phyloP scores from a whole-genome alignment of 345 rosid species.

The Citrus sp. region DNA sequence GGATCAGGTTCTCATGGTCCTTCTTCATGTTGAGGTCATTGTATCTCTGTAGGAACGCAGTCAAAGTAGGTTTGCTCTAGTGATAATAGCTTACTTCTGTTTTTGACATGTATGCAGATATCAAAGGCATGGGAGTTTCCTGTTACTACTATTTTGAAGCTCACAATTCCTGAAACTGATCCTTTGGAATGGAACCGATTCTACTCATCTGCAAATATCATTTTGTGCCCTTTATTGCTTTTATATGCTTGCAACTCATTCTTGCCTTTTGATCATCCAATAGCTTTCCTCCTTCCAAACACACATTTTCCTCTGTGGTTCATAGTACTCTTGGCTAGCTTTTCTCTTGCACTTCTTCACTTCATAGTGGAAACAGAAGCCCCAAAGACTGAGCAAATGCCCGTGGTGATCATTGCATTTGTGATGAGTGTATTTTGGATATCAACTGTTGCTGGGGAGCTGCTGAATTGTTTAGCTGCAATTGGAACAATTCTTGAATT shows the following conservation, averaged over 20 bases:
- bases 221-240: conserved; percentile 79
- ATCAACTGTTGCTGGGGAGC: conserved; percentile 91
- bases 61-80: background rate
- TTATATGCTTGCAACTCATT: conserved; percentile 76
- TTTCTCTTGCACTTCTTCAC: conserved; percentile 73
- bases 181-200: conserved; percentile 81
- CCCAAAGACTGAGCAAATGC: conserved; percentile 78
- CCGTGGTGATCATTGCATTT: conserved; percentile 62
- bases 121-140: conserved; percentile 76
- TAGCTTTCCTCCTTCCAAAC: conserved; percentile 71
- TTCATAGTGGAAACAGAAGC: conserved; percentile 73
- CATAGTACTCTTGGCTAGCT: conserved; percentile 59
- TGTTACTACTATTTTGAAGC: conserved; percentile 55
- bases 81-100: background rate
- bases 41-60: background rate
- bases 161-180: conserved; percentile 78
- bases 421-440: conserved; percentile 97
- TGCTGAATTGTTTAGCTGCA: conserved; percentile 81
- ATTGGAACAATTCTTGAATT: conserved; percentile 70
- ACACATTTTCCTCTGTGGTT: conserved; percentile 81
- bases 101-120: conserved; percentile 43
- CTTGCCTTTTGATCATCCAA: conserved; percentile 74
- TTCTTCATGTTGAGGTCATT: conserved; percentile 2
- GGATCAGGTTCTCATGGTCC: background rate
- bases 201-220: conserved; percentile 69